Evolutionary conservation across 495 filamentous ascomycete species (phyloP).

Genomic region (Neurospora sp.): DNA sequence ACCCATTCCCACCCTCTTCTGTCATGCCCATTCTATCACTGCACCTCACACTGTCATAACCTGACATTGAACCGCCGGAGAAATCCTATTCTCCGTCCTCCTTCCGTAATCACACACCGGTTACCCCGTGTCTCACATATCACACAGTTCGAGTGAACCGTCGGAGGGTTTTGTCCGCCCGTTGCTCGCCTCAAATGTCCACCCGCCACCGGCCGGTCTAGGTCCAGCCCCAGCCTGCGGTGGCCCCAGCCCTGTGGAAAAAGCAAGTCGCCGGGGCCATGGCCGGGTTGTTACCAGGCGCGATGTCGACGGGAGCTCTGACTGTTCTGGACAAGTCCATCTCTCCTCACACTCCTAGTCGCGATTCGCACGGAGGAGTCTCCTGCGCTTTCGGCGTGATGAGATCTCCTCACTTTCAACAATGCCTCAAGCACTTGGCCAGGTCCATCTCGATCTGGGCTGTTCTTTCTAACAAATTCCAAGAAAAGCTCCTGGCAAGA

Average conservation of each 20-base stretch:
- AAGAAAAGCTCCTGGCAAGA: not conserved
- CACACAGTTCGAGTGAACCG: not conserved
- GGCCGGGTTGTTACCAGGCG: not conserved
- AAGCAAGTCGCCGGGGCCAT: not conserved
- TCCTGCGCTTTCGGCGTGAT: not conserved
- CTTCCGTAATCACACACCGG: not conserved
- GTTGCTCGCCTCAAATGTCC: not conserved
- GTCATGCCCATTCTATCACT: not conserved
- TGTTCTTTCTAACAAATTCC: not conserved
- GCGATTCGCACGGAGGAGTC: not conserved
- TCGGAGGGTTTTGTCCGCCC: not conserved
- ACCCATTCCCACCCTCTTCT: not conserved
- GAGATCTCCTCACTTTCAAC: not conserved
- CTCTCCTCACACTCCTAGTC: not conserved
- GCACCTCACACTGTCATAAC: not conserved
- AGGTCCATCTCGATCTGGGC: not conserved
- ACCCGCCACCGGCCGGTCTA: not conserved
- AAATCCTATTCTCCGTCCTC: not conserved
- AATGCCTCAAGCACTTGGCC: not conserved
- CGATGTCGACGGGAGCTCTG: not conserved
- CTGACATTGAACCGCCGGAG: not conserved
- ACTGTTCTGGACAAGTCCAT: not conserved
- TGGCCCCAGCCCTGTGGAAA: not conserved
- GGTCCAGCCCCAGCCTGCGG: not conserved
- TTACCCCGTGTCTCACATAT: not conserved